Conservation (phyloP, 2,329 filamentous ascomycete genomes). For the Gremmenia infestans region DNA sequence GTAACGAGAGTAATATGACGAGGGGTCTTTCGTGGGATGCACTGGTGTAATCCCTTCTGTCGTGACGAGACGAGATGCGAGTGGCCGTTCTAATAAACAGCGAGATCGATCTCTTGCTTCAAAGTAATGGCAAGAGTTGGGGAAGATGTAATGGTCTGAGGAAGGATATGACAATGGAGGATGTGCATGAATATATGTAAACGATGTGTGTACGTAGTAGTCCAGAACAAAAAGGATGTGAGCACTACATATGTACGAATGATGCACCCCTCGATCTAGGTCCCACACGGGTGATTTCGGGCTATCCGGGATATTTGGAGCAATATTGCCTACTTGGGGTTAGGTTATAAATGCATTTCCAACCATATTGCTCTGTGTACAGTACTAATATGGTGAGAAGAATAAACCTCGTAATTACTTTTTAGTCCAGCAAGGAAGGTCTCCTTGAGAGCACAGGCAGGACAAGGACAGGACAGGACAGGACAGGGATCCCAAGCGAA, state of each 20-base stretch:
- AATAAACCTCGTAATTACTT: background rate
- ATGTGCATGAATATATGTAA: conserved; percentile 18
- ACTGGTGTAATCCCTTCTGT: background rate
- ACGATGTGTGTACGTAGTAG: conserved; percentile 2
- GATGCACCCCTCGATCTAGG: conserved; percentile 25
- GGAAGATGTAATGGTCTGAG: background rate
- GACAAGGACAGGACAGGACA: too few species aligned
- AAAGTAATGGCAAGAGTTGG: background rate
- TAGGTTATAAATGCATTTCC: background rate
- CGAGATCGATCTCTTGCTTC: background rate
- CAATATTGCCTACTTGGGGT: conserved; percentile 10
- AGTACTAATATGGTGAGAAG: background rate
- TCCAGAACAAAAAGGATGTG: conserved; percentile 12
- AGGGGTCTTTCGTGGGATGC: background rate
- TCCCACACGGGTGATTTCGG: conserved; percentile 23
- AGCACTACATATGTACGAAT: conserved; percentile 24
- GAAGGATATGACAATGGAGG: background rate
- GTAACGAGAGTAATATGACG: conserved; percentile 5
- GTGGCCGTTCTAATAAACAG: conserved; percentile 11
- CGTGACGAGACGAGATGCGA: background rate
- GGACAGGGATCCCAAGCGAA: background rate
- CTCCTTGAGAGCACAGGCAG: background rate
- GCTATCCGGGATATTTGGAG: conserved; percentile 8
- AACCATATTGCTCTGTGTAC: too few species aligned
- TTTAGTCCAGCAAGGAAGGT: too few species aligned